These are phyloP conservation scores for Trichoderma asperelloides DNA, from an alignment of 495 filamentous ascomycete genomes.

Conservation along the genomic window DNA sequence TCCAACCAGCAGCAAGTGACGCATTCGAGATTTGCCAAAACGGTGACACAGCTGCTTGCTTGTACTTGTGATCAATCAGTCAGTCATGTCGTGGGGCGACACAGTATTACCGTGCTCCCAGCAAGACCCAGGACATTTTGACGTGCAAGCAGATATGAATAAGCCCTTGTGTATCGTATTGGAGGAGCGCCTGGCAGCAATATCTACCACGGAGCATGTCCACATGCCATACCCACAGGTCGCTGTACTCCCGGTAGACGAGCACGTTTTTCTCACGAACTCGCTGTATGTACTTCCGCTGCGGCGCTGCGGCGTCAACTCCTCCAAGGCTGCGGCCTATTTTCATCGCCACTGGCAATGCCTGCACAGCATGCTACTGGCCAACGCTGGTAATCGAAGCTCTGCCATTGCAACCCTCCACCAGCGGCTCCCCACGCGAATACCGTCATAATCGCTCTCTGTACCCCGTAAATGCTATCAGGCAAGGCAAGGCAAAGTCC, in stretches of 20 bases:
- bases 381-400: neutral
- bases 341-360: constrained; percentile 3
- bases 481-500: neutral
- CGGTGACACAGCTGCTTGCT: neutral
- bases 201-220: no score
- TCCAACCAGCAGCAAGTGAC: no score
- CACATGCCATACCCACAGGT: no score
- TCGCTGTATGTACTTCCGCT: neutral
- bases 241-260: no score
- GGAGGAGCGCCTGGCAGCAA: no score
- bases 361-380: no score
- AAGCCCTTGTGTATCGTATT: no score
- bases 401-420: constrained; percentile 1
- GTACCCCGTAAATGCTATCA: neutral
- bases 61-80: neutral
- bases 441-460: neutral
- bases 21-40: neutral
- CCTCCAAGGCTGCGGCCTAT: neutral
- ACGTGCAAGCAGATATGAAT: neutral
- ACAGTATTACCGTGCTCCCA: neutral
- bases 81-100: neutral
- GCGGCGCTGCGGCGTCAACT: neutral
- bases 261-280: neutral
- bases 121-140: neutral
- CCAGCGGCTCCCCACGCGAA: neutral